A percentile compares a stretch with the other conserved stretches of the same genome.
These are phyloP conservation scores for Aurantiochytrium sp. DNA, from an alignment of 108 stramenopile genomes.

Conservation along the genomic window DNA sequence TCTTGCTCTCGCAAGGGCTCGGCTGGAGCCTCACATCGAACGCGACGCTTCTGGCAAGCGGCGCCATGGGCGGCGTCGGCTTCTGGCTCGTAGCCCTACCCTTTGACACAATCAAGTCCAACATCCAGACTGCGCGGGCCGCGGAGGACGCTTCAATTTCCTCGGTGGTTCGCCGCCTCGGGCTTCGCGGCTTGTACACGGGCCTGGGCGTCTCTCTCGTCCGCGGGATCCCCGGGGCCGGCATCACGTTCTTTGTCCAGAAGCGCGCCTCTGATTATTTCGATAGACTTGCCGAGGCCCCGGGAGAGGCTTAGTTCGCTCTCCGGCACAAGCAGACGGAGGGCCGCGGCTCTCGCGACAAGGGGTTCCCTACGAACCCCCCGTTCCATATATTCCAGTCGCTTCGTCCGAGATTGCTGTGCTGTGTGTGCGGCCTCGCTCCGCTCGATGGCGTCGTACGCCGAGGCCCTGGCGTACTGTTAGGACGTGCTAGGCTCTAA, in stretches of 20 bases:
- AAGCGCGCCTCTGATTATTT: not conserved
- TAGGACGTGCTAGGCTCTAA: too few species aligned
- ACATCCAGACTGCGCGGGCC: not conserved
- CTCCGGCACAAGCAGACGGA: too few species aligned
- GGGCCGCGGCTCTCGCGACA: too few species aligned
- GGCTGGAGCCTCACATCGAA: not conserved
- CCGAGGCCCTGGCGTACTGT: too few species aligned
- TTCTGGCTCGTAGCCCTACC: conserved; percentile 39
- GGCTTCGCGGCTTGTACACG: not conserved
- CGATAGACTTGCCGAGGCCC: too few species aligned
- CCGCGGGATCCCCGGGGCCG: conserved; percentile 30
- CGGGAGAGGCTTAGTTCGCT: too few species aligned
- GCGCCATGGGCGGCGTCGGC: conserved; percentile 32
- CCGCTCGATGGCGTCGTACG: too few species aligned
- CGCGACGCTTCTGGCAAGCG: not conserved
- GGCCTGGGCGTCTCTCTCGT: not conserved
- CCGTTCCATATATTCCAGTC: too few species aligned
- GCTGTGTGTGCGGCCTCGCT: too few species aligned
- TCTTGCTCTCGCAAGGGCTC: not conserved
- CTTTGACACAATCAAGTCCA: conserved; percentile 32
- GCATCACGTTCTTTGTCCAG: not conserved
- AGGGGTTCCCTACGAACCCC: too few species aligned
- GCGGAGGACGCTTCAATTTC: not conserved
- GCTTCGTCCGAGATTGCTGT: too few species aligned
- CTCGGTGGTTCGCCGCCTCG: not conserved